phyloP scores from a whole-genome alignment of 257 asterid genomes.

The Petunia axillaris region DNA sequence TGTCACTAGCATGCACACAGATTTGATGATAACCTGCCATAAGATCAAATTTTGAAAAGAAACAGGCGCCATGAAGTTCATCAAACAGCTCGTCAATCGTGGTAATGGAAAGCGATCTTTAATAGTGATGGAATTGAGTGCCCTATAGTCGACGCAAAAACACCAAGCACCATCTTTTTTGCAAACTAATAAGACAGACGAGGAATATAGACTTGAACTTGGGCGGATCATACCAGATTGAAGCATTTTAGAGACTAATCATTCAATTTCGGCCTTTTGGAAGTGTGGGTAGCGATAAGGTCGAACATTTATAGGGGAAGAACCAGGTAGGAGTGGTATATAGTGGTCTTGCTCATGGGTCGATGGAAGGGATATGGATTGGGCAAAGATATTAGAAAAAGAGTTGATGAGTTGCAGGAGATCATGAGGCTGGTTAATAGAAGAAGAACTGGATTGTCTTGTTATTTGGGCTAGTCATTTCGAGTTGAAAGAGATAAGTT shows the following conservation, averaged over 20 bases:
- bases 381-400: neutral
- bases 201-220: neutral
- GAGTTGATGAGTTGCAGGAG: neutral
- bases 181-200: neutral
- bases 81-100: neutral
- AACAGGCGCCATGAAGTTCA: neutral
- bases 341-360: neutral
- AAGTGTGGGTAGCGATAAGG: slow-evolving; percentile 9
- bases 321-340: neutral
- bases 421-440: neutral
- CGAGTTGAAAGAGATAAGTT: neutral
- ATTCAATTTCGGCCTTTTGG: neutral
- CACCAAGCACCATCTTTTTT: too few relatives aligned
- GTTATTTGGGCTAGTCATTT: neutral
- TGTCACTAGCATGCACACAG: neutral
- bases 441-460: too few relatives aligned
- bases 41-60: slow-evolving; percentile 2
- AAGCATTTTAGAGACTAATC: neutral
- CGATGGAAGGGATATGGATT: neutral
- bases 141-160: neutral
- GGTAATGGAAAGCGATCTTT: neutral
- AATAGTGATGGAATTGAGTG: neutral
- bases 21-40: neutral
- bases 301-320: neutral
- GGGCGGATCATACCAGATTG: neutral